Evolutionary conservation across 2,329 filamentous ascomycete genomes (phyloP), one percentile per base, ranked within the genome.

Genomic region (Epicoccum sorghinum): DNA sequence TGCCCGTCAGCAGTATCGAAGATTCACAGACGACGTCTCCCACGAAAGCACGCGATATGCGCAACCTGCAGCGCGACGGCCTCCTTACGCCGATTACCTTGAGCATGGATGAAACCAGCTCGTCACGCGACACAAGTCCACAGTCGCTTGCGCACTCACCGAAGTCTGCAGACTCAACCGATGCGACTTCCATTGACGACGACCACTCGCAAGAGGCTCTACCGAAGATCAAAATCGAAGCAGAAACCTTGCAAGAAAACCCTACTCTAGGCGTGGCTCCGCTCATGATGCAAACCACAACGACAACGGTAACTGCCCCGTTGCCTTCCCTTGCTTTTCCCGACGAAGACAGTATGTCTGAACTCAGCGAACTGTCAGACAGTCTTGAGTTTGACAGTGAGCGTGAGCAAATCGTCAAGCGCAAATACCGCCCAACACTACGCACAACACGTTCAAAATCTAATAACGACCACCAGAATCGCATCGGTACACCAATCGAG

Each of bases 361-460:
- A 75, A 29, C 67, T 77, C 49, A 75, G 73, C 61, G 74, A 77
- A 25, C 68, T 78, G 25, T 75, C 73, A 43, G 65, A 70, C 42
- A 72, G 61, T 55, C 61, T 65, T 52, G 74, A 75, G 52, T 65
- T 78, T 60, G 74, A 78, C 61, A 71, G 75, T 52, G 61, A 65
- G 37, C 57, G 66, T 24, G 70, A 72, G 46, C 57, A 68, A 53
- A 67, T 77, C 29, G 66, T 77, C 39, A 71, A 69, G 47, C 69
- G 70, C 52, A 75, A 75, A 64, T 61, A 51, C 25, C 64, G 45
- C 59, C 64, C 48, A 38, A 62, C 41, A 40, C 52, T 54, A 18
- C 72, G 72, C 32, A 72, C 67, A 29, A 76, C 73, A 13, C 72
- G 72, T 38, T 74, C 72, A 27, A 68, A 64, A 32, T 72, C 70